These are phyloP conservation scores for Thalia dealbata DNA, from an alignment of 176 grass and related monocot genomes.

Conservation along the genomic window DNA sequence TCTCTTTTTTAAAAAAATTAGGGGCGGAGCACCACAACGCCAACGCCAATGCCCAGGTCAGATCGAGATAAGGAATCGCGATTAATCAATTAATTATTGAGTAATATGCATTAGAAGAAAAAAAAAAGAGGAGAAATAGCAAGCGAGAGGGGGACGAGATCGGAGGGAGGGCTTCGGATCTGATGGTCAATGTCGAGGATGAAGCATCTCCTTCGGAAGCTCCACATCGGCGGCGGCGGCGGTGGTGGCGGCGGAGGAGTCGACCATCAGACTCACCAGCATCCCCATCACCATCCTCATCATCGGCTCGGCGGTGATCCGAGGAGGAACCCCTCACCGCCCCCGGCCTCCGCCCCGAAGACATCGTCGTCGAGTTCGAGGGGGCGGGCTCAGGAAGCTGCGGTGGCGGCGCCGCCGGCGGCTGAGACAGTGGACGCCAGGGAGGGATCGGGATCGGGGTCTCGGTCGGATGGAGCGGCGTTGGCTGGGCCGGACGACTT, in stretches of 20 bases:
- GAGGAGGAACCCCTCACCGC: conserved; percentile 1
- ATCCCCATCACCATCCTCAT: conserved; percentile 25
- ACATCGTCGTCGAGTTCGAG: conserved; percentile 13
- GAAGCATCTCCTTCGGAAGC: conserved; percentile 94
- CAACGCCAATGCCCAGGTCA: not conserved
- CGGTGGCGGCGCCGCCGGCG: conserved; percentile 2
- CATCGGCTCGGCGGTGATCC: conserved; percentile 14
- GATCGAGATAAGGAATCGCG: conserved; percentile 4
- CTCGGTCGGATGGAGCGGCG: conserved; percentile 8
- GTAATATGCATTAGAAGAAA: not conserved
- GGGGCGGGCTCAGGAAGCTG: not conserved
- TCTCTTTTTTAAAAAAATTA: no score
- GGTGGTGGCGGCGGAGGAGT: conserved; percentile 23
- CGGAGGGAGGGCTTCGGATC: conserved; percentile 9
- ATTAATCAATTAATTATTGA: not conserved
- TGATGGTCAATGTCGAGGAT: conserved; percentile 68
- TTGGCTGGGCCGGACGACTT: conserved; percentile 20
- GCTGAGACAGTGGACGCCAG: conserved; percentile 1
- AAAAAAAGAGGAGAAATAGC: not conserved
- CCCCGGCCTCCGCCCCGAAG: conserved; percentile 8
- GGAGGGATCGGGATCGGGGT: not conserved
- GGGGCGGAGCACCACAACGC: not conserved
- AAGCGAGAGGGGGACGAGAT: not conserved
- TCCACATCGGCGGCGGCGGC: conserved; percentile 57
- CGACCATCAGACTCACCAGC: not conserved